Conservation (phyloP, 441 rosid species). For the Sinapis alba region DNA sequence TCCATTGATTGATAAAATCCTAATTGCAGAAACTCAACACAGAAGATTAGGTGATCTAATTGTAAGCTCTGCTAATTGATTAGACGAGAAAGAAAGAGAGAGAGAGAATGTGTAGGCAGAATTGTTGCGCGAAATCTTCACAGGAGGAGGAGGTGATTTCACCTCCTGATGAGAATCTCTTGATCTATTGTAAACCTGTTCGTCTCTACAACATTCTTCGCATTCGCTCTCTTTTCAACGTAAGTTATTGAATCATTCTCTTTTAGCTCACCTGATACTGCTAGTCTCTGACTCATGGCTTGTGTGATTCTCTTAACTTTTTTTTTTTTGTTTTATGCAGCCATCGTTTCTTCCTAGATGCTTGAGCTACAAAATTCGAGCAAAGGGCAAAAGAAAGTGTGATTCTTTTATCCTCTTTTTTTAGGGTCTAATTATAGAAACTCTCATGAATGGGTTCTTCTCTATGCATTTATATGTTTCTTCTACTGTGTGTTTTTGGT, state of each 20-base stretch:
- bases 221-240: slow-evolving; percentile 51
- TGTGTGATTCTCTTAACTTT: not conserved
- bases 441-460: slow-evolving; percentile 14
- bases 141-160: slow-evolving; percentile 59
- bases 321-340: slow-evolving; percentile 48
- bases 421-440: not conserved
- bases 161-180: slow-evolving; percentile 58
- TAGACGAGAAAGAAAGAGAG: not conserved
- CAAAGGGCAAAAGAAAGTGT: slow-evolving; percentile 58
- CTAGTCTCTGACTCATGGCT: not conserved
- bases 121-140: slow-evolving; percentile 54
- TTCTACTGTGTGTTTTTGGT: slow-evolving; percentile 24
- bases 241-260: slow-evolving; percentile 24
- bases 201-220: slow-evolving; percentile 62
- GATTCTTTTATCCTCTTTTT: slow-evolving; percentile 7
- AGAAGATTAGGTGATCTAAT: not conserved
- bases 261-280: not conserved
- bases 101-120: slow-evolving; percentile 71
- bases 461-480: not conserved
- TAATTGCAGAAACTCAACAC: not conserved
- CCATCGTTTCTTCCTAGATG: slow-evolving; percentile 81
- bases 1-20: not conserved
- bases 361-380: slow-evolving; percentile 58
- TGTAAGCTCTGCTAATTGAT: not conserved
- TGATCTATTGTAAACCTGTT: slow-evolving; percentile 64